Conservation (phyloP, 2,329 filamentous ascomycete species). For the Fusarium concolor region DNA sequence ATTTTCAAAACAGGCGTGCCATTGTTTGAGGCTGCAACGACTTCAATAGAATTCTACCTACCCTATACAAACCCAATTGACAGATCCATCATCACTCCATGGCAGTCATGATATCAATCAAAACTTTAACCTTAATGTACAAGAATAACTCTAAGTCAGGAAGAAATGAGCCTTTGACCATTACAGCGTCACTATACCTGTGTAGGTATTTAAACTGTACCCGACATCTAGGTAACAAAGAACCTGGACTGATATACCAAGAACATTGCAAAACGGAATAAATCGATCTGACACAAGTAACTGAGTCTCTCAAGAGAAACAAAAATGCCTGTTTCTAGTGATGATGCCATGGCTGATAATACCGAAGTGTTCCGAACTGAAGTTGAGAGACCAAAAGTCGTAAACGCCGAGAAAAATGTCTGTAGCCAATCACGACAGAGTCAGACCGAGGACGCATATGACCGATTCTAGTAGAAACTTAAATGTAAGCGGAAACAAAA, state of each 20-base stretch:
- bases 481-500: slow-evolving; percentile 9
- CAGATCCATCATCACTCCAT: background rate
- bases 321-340: background rate
- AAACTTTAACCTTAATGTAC: background rate
- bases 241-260: background rate
- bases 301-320: background rate
- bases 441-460: background rate
- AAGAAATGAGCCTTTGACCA: no score
- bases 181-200: background rate
- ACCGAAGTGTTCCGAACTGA: background rate
- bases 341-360: background rate
- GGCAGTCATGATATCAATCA: background rate
- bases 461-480: slow-evolving; percentile 3
- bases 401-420: background rate
- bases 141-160: background rate
- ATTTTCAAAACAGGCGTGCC: background rate
- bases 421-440: background rate
- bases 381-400: background rate
- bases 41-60: background rate
- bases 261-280: background rate
- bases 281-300: background rate
- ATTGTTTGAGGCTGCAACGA: background rate
- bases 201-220: background rate
- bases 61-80: background rate
- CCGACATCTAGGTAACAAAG: background rate